Conservation (phyloP, 192 early-diverging fungal genomes). For the Thoreauomyces humboldtii region DNA sequence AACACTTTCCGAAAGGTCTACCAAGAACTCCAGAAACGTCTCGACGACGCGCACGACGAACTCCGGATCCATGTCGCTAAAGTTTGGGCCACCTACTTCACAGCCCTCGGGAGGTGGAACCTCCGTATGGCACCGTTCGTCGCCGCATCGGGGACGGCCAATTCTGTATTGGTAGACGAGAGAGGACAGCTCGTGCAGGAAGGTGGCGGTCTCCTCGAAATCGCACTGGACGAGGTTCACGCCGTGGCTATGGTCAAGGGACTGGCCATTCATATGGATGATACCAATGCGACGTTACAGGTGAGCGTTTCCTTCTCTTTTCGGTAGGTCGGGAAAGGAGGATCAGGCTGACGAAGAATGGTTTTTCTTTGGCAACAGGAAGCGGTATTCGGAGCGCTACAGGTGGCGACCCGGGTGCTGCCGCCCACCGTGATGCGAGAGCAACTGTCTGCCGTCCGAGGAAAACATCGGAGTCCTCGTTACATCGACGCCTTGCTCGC, state of each 20-base stretch:
- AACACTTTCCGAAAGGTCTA: slow-evolving; percentile 46
- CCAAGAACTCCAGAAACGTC: slow-evolving; percentile 53
- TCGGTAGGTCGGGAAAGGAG: too few relatives aligned
- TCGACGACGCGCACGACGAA: slow-evolving; percentile 56
- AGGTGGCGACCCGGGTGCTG: background rate
- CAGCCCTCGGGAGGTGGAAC: slow-evolving; percentile 20
- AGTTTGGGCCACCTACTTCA: slow-evolving; percentile 29
- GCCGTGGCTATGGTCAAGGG: slow-evolving; percentile 51
- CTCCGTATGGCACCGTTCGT: slow-evolving; percentile 12
- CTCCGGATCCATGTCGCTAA: slow-evolving; percentile 39
- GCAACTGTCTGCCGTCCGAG: slow-evolving; percentile 9
- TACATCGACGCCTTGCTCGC: slow-evolving; percentile 23
- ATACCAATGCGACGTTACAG: slow-evolving; percentile 44
- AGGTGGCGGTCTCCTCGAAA: slow-evolving; percentile 35
- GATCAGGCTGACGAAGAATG: background rate
- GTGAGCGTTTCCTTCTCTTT: slow-evolving; percentile 13
- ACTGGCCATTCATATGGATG: slow-evolving; percentile 58
- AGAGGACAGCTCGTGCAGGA: background rate
- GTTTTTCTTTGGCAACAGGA: slow-evolving; percentile 21
- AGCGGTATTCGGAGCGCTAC: slow-evolving; percentile 26
- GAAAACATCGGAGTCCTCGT: slow-evolving; percentile 14
- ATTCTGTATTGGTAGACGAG: slow-evolving; percentile 12
- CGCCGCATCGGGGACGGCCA: slow-evolving; percentile 9
- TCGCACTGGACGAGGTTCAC: slow-evolving; percentile 49
- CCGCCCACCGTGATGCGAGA: slow-evolving; percentile 12